Evolutionary conservation across 1,139 yeast genomes (phyloP), one percentile per base, ranked within the genome.

Genomic region (Suhomyces bribrorum): DNA sequence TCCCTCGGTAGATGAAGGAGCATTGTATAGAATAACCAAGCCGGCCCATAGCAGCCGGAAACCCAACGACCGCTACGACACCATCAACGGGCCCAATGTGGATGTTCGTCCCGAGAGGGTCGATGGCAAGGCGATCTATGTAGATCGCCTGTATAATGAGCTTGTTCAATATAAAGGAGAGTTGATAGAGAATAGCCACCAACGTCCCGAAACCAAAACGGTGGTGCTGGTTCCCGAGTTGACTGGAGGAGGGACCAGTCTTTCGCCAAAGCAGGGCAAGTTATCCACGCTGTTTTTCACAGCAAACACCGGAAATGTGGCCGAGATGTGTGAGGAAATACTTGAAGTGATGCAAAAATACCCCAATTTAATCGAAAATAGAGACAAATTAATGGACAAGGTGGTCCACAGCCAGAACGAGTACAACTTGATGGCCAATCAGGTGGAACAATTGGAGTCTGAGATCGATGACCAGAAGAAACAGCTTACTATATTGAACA

Each of bases 1-100:
- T 55, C 79, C 86, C 2, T 77, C 78, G 24, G 56, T 56, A 1
- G 75, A 73, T 34, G 89, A 82, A 48, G 73, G 65, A 18, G 60
- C 73, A 3, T 54, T 81, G 30, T 80, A 79, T 49, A 64, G 59
- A 26, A 60, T 72, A n/a, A 61, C 37, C 34, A 46, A 45, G 23
- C 46, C 46, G 5, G 26, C 25, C 8, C 16, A 27, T 31, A 24
- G 31, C n/a, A 35, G 30, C 20, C 33, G 35, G 16, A 38, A 36
- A 18, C 14, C 29, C 5, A 24, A 31, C 18, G 40, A 29, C 6
- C 32, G 14, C 20, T 32, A 33, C 4, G 41, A 32, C 5, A 32
- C 18, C 4, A 28, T 18, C 12, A 40, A 45, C 14, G 30, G 34
- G 6, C 30, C 43, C 5, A 40, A 44, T 12, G 34, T 44, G 27